Evolutionary conservation across 2,329 filamentous ascomycete species (phyloP).

Genomic region (Aspergillus vadensis): DNA sequence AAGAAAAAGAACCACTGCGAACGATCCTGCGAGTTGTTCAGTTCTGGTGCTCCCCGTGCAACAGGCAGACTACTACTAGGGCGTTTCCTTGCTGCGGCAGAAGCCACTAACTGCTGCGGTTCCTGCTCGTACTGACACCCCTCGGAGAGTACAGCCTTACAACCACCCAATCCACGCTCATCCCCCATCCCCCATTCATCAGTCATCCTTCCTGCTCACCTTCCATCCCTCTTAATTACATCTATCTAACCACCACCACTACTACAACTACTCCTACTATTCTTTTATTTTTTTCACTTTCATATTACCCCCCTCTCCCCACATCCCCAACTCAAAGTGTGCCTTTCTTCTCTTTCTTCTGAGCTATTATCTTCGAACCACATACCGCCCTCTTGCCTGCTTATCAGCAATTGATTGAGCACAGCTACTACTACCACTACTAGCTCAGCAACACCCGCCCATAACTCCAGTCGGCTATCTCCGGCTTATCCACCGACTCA

Average conservation of each 20-base stretch:
- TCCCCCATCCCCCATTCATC: background rate
- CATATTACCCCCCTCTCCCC: background rate
- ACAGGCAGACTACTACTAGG: background rate
- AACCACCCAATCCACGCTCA: conserved; percentile 1
- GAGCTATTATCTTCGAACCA: conserved; percentile 8
- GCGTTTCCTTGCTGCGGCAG: conserved; percentile 2
- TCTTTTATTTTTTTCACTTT: conserved; percentile 2
- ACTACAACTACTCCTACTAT: background rate
- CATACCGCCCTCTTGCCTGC: conserved; percentile 10
- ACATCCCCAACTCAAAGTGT: background rate
- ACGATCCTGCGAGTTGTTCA: no score
- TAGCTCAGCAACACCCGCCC: conserved; percentile 31
- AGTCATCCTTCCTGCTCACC: conserved; percentile 8
- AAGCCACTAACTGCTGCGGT: background rate
- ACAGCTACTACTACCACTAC: background rate
- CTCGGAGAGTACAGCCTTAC: conserved; percentile 5
- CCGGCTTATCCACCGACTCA: conserved; percentile 28
- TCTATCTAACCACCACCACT: background rate
- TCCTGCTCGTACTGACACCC: background rate
- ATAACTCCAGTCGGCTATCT: conserved; percentile 29
- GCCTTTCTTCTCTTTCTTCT: conserved; percentile 1
- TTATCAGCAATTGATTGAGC: conserved; percentile 34
- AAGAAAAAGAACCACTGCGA: background rate
- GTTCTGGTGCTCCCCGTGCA: background rate
- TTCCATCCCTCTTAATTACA: background rate